Evolutionary conservation across 2,329 filamentous ascomycete species (phyloP).

Genomic region (Rhinocladiella similis): DNA sequence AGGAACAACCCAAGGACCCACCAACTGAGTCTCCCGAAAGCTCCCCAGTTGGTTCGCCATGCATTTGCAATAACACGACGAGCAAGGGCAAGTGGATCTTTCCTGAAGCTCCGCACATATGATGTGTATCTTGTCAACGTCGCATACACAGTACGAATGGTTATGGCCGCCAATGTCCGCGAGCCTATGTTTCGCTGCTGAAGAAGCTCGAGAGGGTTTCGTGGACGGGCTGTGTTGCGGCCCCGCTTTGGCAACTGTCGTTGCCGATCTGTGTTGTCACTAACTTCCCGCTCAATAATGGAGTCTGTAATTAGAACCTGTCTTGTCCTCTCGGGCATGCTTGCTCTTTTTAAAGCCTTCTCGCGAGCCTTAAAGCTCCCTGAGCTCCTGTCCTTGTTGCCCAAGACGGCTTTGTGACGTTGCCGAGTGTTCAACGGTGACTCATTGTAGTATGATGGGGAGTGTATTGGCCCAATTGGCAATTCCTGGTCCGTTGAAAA

Average conservation of each 20-base stretch:
- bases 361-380: background rate
- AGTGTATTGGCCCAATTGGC: background rate
- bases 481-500: conserved; percentile 15
- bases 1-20: conserved; percentile 39
- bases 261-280: background rate
- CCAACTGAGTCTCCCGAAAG: conserved; percentile 36
- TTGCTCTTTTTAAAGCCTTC: background rate
- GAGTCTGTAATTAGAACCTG: conserved; percentile 1
- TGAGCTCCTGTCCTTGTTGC: background rate
- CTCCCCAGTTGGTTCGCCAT: conserved; percentile 35
- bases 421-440: conserved; percentile 17
- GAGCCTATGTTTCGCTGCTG: conserved; percentile 22
- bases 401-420: conserved; percentile 18
- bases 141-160: conserved; percentile 29
- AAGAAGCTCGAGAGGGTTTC: conserved; percentile 23
- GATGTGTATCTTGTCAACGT: conserved; percentile 28
- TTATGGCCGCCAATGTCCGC: conserved; percentile 24
- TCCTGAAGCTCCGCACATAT: conserved; percentile 24
- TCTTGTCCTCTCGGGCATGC: background rate
- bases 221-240: conserved; percentile 1
- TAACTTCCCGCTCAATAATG: background rate
- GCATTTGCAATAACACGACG: conserved; percentile 36
- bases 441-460: conserved; percentile 1
- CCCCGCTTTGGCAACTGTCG: background rate
- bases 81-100: conserved; percentile 30